These are phyloP conservation scores for Kwoniella heveanensis DNA, from an alignment of 768 basidiomycete genomes.

Conservation along the genomic window DNA sequence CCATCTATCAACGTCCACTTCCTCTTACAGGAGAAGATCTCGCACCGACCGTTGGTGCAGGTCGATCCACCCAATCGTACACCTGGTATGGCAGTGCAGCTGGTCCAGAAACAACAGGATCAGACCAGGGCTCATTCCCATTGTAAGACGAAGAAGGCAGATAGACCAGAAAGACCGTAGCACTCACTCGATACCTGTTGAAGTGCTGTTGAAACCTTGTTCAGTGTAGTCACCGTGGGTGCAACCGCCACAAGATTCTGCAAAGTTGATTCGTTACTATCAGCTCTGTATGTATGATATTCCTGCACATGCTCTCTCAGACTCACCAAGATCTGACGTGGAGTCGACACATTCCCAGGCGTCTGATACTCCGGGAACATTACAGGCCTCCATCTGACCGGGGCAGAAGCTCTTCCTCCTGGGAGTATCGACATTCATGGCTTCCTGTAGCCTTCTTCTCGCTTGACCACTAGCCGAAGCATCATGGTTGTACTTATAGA, in stretches of 20 bases:
- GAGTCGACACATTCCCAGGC: constrained; percentile 20
- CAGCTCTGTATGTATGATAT: background rate
- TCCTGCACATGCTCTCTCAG: no score
- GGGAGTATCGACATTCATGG: background rate
- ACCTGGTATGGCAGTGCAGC: constrained; percentile 14
- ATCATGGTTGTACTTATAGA: constrained; percentile 5
- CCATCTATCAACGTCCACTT: constrained; percentile 12
- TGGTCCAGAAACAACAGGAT: background rate
- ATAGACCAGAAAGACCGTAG: no score
- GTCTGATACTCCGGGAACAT: constrained; percentile 8
- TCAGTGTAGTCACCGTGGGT: constrained; percentile 11
- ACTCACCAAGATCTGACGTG: constrained; percentile 17
- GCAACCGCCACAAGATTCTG: constrained; percentile 20
- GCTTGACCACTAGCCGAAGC: constrained; percentile 17
- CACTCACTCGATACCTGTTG: constrained; percentile 17
- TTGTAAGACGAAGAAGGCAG: no score
- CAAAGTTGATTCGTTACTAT: background rate
- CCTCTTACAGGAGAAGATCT: constrained; percentile 13
- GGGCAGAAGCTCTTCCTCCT: constrained; percentile 13
- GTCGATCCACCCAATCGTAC: constrained; percentile 14
- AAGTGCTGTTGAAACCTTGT: constrained; percentile 4
- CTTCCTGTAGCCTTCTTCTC: background rate
- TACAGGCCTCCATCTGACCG: constrained; percentile 6
- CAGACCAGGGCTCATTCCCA: no score
- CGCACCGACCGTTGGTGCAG: constrained; percentile 16